These are phyloP conservation scores for Suhomyces anneliseae DNA, from an alignment of 1,139 yeast genomes.

Conservation along the genomic window DNA sequence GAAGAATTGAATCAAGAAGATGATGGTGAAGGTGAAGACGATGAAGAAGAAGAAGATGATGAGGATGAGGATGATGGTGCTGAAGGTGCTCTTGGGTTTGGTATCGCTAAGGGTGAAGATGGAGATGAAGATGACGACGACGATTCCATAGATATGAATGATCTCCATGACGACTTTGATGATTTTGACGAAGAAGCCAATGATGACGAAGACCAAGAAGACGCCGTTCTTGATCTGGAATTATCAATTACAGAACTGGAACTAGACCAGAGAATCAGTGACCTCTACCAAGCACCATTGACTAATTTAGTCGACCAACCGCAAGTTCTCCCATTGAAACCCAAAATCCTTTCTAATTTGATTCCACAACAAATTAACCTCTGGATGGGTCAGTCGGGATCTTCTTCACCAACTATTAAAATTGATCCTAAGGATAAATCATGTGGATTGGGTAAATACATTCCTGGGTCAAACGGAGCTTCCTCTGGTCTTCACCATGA, in stretches of 20 bases:
- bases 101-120: neutral
- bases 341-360: slow-evolving; percentile 40
- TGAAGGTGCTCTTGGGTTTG: neutral
- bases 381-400: slow-evolving; percentile 55
- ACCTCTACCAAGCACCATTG: slow-evolving; percentile 63
- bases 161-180: slow-evolving; percentile 56
- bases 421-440: slow-evolving; percentile 7
- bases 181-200: slow-evolving; percentile 37
- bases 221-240: slow-evolving; percentile 6
- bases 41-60: slow-evolving; percentile 14
- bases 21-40: slow-evolving; percentile 11
- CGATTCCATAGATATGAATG: slow-evolving; percentile 42
- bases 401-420: slow-evolving; percentile 5
- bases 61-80: slow-evolving; percentile 6
- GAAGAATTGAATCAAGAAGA: slow-evolving; percentile 14
- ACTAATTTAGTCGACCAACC: slow-evolving; percentile 35
- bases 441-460: slow-evolving; percentile 49
- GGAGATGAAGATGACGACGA: slow-evolving; percentile 7
- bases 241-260: slow-evolving; percentile 11
- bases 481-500: slow-evolving; percentile 83
- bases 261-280: slow-evolving; percentile 28
- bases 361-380: slow-evolving; percentile 71
- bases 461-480: slow-evolving; percentile 52
- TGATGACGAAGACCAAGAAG: slow-evolving; percentile 7
- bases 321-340: slow-evolving; percentile 38